Evolutionary conservation across 2,329 filamentous ascomycete genomes (phyloP), one percentile per base, ranked within the genome.

Genomic region (Samsoniella hepiali): DNA sequence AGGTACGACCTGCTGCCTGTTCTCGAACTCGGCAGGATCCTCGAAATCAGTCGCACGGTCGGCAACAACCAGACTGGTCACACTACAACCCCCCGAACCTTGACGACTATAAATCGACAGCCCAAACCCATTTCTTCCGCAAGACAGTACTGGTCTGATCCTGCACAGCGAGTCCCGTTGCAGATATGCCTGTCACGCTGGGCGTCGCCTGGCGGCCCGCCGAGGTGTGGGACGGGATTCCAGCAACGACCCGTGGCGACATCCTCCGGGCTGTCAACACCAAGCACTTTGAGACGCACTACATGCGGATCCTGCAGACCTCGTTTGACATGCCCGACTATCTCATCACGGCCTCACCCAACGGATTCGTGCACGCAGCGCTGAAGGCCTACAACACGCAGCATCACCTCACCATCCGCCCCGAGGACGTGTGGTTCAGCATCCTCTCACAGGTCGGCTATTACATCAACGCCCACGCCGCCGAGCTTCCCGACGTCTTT

Each of bases 371-470:
- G 15, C 64, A 72, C 42, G 69, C 70, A 6, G 70, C 67, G 38
- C 65, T 75, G 31, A 58, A 70, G 31, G 77, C 78, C 22, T 80
- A 80, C 67, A 75, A 70, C 64, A 13, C 71, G 5, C 76, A 81
- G 63, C 75, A 78, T 62, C 74, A 81, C 63, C 74, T 83, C 4
- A 68, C 68, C 10, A 68, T 83, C 58, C 78, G 80, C 1, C 81
- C 81, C 0, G 81, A 84, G 32, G 81, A 84, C 63, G 68, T 84
- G 22, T 84, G 81, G 81, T 72, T 81, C 53, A 71, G 79, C 10
- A 81, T 83, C 65, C 68, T 83, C 1, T 72, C 74, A 0, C 80
- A 83, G 64, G 65, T 82, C 5, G 76, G 72, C 66, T 68, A 74
- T 60, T 80, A 75, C 65, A 70, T 83, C 64, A 80, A 80, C 59